phyloP scores from a whole-genome alignment of 352 stramenopile species.

The Aphanomyces cochlioides region DNA sequence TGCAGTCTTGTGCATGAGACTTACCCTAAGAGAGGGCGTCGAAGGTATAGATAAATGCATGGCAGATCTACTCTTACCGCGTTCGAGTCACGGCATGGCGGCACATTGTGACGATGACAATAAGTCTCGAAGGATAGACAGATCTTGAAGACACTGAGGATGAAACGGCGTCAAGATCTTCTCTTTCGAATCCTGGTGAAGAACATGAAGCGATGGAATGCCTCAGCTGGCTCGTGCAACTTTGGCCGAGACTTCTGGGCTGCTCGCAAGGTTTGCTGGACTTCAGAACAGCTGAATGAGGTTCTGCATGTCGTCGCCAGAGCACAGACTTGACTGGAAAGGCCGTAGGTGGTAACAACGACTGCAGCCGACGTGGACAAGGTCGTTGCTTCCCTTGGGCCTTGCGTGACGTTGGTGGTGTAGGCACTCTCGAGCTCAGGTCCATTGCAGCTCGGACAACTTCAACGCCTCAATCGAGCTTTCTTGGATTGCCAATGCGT shows the following conservation, averaged over 20 bases:
- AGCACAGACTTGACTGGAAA: not conserved
- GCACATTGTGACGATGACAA: too few relatives aligned
- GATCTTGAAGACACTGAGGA: too few relatives aligned
- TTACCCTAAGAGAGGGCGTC: too few relatives aligned
- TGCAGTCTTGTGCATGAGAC: too few relatives aligned
- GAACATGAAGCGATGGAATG: too few relatives aligned
- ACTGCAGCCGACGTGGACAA: not conserved
- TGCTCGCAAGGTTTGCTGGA: constrained; percentile 1
- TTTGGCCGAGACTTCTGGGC: not conserved
- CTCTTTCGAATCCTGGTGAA: too few relatives aligned
- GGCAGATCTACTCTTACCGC: too few relatives aligned
- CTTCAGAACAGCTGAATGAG: not conserved
- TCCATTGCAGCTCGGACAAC: not conserved
- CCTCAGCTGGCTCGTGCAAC: too few relatives aligned
- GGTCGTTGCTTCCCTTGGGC: not conserved
- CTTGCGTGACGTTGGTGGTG: not conserved
- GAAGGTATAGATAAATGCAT: too few relatives aligned
- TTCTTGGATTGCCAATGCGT: not conserved
- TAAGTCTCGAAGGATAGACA: too few relatives aligned
- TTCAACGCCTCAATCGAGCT: constrained; percentile 3
- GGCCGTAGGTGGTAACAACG: not conserved
- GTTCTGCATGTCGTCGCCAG: not conserved
- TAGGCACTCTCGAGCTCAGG: not conserved
- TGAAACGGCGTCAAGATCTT: too few relatives aligned
- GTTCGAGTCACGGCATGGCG: too few relatives aligned